Conservation (phyloP, 345 rosid species). For the Eucalyptus urophylla region DNA sequence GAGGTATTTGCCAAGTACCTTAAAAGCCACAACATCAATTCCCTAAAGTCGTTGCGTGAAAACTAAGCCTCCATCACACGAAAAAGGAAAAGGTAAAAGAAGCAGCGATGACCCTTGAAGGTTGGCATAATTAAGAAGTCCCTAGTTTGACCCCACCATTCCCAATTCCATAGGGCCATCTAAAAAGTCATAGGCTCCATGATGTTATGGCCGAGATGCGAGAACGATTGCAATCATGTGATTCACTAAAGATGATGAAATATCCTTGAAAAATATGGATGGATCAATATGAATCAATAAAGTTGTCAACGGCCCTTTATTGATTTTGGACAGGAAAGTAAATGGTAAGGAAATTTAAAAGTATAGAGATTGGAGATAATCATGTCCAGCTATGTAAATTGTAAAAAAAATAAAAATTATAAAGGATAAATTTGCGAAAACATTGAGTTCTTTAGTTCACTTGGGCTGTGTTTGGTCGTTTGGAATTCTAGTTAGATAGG, state of each 20-base stretch:
- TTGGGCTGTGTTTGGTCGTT: accelerated
- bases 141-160: not conserved
- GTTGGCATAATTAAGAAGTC: not conserved
- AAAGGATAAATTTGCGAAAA: not conserved
- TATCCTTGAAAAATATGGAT: not conserved
- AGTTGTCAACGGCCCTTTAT: not conserved
- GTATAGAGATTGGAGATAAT: not conserved
- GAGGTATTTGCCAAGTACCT: not conserved
- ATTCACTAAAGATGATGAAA: not conserved
- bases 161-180: not conserved
- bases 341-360: not conserved
- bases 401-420: too few species aligned
- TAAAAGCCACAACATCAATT: not conserved
- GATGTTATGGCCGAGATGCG: not conserved
- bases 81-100: not conserved
- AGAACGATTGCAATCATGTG: not conserved
- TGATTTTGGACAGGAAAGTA: not conserved
- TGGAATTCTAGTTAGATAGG: too few species aligned
- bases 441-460: not conserved
- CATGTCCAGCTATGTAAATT: not conserved
- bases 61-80: not conserved
- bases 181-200: not conserved
- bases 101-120: not conserved
- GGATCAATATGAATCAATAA: not conserved
- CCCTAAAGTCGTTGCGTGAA: not conserved